Base-by-base conservation (phyloP, 2,329 filamentous ascomycete species). In the Huntiella omanensis region DNA sequence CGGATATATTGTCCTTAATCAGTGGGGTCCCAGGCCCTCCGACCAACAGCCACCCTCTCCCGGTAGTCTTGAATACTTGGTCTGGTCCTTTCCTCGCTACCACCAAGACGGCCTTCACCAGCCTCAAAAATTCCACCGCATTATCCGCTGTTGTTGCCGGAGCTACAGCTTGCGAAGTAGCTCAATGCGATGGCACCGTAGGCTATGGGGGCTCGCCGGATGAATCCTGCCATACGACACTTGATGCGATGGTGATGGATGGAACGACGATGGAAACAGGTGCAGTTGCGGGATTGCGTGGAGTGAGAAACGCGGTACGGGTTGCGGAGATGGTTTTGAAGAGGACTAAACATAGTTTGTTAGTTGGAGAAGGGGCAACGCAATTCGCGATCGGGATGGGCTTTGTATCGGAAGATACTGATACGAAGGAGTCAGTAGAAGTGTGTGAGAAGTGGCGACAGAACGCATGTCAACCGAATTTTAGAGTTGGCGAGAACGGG, bases 161-260 rank as follows among this genome's bases (percentile, higher is more conserved):
- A 48, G 70, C 68, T 56, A 54, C 62, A 16, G 62, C 67, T 1
- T 74, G 70, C 57, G 69, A 74, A 54, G 56, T 55, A 48, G 62
- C 64, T 43, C 70, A 67, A 51, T 74, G 70, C 58, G 70, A 73
- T 54, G 64, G 65, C 42, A 70, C 63, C 34, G 70, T 74, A 34
- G 70, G 70, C 44, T 71, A 60, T 52, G 70, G 70, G 46, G 70
- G 70, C 5, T 71, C 69, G 2, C 69, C 70, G 0, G 69, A 71
- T 51, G 70, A 74, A 54, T 55, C 58, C 32, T 74, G 70, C 58
- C 70, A 73, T 58, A 73, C 70, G 3, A 73, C 70, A 0, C 67
- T 74, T 11, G 70, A 74, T 56, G 70, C 70, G n/a, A 63, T 74
- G 60, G 64, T 74, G 55, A 73, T 73, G 64, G 70, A 74, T 54